Conservation (phyloP, 495 filamentous ascomycete genomes). For the Tricharina praecox region DNA sequence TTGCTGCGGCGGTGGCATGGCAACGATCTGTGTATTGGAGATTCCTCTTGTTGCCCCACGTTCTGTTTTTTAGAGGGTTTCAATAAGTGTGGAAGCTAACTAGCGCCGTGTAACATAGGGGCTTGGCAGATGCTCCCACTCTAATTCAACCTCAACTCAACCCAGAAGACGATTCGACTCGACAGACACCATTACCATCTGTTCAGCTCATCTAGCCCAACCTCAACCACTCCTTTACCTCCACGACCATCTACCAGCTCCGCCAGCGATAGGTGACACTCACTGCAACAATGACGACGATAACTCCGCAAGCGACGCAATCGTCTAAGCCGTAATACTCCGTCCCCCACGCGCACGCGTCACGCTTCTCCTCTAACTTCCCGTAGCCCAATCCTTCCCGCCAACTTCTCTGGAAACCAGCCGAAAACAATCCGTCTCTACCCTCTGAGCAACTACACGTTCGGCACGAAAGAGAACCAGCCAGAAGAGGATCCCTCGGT, state of each 20-base stretch:
- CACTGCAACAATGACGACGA: slow-evolving; percentile 50
- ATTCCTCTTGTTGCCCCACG: too few relatives aligned
- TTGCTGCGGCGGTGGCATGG: slow-evolving; percentile 33
- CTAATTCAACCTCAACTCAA: slow-evolving; percentile 3
- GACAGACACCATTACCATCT: too few relatives aligned
- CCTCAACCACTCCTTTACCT: too few relatives aligned
- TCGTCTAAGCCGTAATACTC: slow-evolving; percentile 45
- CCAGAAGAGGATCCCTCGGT: slow-evolving; percentile 96
- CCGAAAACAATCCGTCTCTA: slow-evolving; percentile 82
- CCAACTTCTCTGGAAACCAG: slow-evolving; percentile 73
- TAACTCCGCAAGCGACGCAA: slow-evolving; percentile 49
- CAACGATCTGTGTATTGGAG: not conserved
- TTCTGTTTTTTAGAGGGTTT: too few relatives aligned
- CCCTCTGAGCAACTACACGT: slow-evolving; percentile 94
- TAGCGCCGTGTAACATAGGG: not conserved
- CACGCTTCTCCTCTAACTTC: not conserved
- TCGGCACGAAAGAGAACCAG: slow-evolving; percentile 93
- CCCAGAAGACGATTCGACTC: too few relatives aligned
- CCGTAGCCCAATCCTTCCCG: slow-evolving; percentile 59
- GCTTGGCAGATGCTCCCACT: slow-evolving; percentile 4
- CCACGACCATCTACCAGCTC: not conserved
- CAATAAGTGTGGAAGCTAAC: not conserved
- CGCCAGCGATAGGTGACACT: too few relatives aligned
- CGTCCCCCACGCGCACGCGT: too few relatives aligned
- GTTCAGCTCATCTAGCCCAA: too few relatives aligned